Base-by-base conservation (phyloP, 2,329 filamentous ascomycete genomes). In the Tolypocladium amazonense region DNA sequence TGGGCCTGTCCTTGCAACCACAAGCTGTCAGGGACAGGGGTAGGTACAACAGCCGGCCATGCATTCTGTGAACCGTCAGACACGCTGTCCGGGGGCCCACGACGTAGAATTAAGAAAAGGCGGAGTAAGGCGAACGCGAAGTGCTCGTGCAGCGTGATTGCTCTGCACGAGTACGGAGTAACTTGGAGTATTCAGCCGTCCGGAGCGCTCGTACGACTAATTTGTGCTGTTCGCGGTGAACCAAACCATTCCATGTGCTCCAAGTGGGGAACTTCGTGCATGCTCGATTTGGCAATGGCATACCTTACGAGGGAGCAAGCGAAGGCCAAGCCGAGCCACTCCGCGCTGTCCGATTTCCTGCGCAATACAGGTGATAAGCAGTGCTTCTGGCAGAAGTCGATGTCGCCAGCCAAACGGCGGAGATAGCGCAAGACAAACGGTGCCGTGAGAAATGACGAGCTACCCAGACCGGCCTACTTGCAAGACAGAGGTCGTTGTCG, bases 61-160 rank as follows among this genome's bases (percentile, higher is more conserved):
- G 58, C 58, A 61, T 57, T 57, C 56, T 59, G 62, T 64, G 61
- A 61, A 60, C 58, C 57, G 56, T 59, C 60, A 47, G 41, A 20
- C 55, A 45, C 57, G 58, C 50, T 59, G 50, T 39, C 50, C n/a
- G 39, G 39, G 38, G 41, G 41, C 50, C 45, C 56, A 59, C 57
- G 8, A 25, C 3, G 4, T 56, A 57, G 30, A 25, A 37, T 23
- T 18, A 27, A n/a, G 33, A 57, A 37, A 37, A 38, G 35, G 35
- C 45, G 41, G 30, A 35, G 45, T 23, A 37, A 47, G 25, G 37
- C 33, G 39, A 55, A 41, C 20, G 54, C 52, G 25, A 35, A 37
- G 15, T 47, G 30, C 12, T 39, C 43, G 33, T 39, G 39, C 35
- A 37, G 35, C 35, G 35, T 37, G 35, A 37, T 37, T 37, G 35